A percentile compares a stretch with the other conserved stretches of the same genome.
Evolutionary conservation across 306 rosid species (phyloP).

Genomic region (Neltuma alba): DNA sequence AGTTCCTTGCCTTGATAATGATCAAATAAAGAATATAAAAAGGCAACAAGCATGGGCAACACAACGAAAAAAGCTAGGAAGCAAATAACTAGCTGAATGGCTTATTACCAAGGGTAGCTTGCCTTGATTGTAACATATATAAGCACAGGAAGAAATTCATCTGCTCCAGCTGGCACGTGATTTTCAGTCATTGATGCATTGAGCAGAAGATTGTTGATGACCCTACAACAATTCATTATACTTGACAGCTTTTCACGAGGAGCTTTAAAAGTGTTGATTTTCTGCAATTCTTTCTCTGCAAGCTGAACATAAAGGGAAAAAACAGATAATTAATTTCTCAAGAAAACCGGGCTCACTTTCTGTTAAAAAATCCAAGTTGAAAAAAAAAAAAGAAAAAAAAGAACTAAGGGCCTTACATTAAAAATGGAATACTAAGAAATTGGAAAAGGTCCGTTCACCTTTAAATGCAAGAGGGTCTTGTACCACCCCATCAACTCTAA

Average conservation of each 20-base stretch:
- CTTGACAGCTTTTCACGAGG: conserved; percentile 73
- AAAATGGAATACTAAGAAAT: background rate
- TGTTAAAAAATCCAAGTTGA: background rate
- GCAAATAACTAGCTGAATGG: conserved; percentile 41
- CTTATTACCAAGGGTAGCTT: conserved; percentile 73
- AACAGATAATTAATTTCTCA: conserved; percentile 7
- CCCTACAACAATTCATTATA: conserved; percentile 69
- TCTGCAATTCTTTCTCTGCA: conserved; percentile 74
- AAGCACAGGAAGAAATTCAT: conserved; percentile 81
- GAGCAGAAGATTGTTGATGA: conserved; percentile 73
- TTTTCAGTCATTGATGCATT: conserved; percentile 64
- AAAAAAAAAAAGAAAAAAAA: background rate
- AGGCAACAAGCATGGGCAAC: background rate
- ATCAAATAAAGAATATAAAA: background rate
- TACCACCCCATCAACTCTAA: background rate
- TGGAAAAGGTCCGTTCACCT: background rate
- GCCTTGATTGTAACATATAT: conserved; percentile 83
- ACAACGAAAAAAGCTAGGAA: conserved; percentile 7
- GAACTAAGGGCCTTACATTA: background rate
- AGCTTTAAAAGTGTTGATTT: conserved; percentile 69
- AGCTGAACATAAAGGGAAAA: conserved; percentile 49
- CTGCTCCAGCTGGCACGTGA: conserved; percentile 73
- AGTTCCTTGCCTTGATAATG: conserved; percentile 2
- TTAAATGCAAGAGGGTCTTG: background rate
- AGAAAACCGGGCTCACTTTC: background rate